phyloP scores from a whole-genome alignment of 2,329 filamentous ascomycete genomes.

The Sclerotiophoma versabilis region DNA sequence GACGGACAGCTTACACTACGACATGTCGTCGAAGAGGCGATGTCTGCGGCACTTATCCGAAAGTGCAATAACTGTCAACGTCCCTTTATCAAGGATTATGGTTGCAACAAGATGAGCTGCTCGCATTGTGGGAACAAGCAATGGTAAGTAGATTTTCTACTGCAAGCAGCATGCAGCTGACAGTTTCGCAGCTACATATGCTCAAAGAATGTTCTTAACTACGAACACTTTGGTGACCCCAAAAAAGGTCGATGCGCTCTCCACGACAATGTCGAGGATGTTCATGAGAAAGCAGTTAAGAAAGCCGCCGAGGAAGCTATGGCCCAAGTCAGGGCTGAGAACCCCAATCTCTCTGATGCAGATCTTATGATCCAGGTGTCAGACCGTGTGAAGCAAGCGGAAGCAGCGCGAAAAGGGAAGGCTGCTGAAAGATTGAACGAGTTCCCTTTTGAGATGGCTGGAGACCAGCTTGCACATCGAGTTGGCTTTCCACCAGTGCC shows the following conservation, averaged over 20 bases:
- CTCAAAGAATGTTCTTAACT: slow-evolving; percentile 67
- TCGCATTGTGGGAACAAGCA: slow-evolving; percentile 62
- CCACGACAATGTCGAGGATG: slow-evolving; percentile 67
- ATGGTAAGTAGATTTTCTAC: slow-evolving; percentile 54
- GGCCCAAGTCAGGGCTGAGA: slow-evolving; percentile 62
- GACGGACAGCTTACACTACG: slow-evolving; percentile 68
- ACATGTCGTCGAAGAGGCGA: slow-evolving; percentile 80
- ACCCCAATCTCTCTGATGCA: slow-evolving; percentile 67
- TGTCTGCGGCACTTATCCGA: slow-evolving; percentile 79
- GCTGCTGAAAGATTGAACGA: slow-evolving; percentile 21
- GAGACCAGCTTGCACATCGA: slow-evolving; percentile 22
- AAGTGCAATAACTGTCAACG: slow-evolving; percentile 75
- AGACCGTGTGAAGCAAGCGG: slow-evolving; percentile 54
- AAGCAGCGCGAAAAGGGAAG: slow-evolving; percentile 32
- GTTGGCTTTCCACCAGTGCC: not conserved
- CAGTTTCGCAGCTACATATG: slow-evolving; percentile 70
- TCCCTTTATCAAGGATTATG: slow-evolving; percentile 78
- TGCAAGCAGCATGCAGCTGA: slow-evolving; percentile 10
- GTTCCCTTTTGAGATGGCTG: slow-evolving; percentile 35
- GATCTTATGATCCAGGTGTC: slow-evolving; percentile 66
- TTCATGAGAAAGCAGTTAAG: slow-evolving; percentile 69
- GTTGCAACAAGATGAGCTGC: slow-evolving; percentile 87
- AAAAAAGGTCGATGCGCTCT: slow-evolving; percentile 62
- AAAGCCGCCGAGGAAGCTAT: slow-evolving; percentile 67
- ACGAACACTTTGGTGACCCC: slow-evolving; percentile 72